Base-by-base conservation (phyloP, 2,329 filamentous ascomycete genomes). In the Sporothrix globosa region DNA sequence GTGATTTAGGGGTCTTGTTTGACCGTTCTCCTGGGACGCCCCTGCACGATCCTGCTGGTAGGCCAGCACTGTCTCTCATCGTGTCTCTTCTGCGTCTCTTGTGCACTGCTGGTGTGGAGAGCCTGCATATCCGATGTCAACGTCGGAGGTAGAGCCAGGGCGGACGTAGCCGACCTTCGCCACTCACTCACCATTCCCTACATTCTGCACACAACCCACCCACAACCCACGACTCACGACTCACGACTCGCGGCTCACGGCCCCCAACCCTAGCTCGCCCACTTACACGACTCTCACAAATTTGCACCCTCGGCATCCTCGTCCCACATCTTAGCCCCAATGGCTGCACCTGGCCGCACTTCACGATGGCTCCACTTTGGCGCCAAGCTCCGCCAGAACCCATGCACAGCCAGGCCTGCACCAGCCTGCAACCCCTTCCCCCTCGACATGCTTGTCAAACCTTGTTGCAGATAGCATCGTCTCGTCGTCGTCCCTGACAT, bases 311-410 rank as follows among this genome's bases (percentile, higher is more conserved):
- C 24, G 52, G 24, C 52, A 54, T 54, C 52, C 27, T 54, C 52
- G 14, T 54, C 52, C 52, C 21, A 11, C 24, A 54, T 13, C 52
- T 24, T 30, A 24, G 52, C 11, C 50, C n/a, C 19, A 21, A 9
- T 21, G 50, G 30, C 27, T 67, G 48, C 48, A 52, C 48, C 61
- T 27, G 24, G 52, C 30, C 13, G 14, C 34, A 44, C 53, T 41
- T 50, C 58, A 52, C 52, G 44, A 70, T 54, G 67, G 46, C 68
- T 69, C 46, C 41, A 50, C 68, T 69, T 65, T 58, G 68, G 68
- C 60, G 68, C 68, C 60, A 69, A 69, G 68, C 58, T 46, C 11
- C 68, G 30, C 30, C 30, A 30, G 30, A 30, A 58, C 60, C 60
- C 58, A 58, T 19, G 60, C 52, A 56, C 10, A 53, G 69, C 53